phyloP scores from a whole-genome alignment of 768 basidiomycete genomes.

The Amanita fuliginea region DNA sequence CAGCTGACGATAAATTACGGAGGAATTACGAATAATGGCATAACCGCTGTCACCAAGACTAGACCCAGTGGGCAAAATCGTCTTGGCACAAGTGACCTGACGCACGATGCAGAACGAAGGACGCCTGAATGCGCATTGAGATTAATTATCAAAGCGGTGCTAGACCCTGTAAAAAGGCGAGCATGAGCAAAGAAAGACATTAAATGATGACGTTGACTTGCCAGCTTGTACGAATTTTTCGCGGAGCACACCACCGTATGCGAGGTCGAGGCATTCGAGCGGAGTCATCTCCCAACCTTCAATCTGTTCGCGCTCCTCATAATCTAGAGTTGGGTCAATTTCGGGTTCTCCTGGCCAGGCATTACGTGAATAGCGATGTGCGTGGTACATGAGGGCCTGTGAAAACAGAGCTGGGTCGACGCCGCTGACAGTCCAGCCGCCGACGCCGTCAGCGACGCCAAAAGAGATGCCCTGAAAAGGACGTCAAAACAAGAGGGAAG shows the following conservation, averaged over 20 bases:
- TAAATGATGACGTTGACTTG: slow-evolving; percentile 22
- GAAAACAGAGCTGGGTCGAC: slow-evolving; percentile 86
- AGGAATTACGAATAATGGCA: slow-evolving; percentile 56
- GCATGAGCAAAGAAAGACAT: background rate
- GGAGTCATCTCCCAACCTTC: slow-evolving; percentile 76
- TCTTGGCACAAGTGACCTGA: slow-evolving; percentile 8
- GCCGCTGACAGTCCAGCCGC: slow-evolving; percentile 79
- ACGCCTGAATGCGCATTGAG: slow-evolving; percentile 67
- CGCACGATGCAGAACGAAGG: slow-evolving; percentile 70
- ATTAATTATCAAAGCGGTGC: slow-evolving; percentile 70
- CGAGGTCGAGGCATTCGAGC: slow-evolving; percentile 58
- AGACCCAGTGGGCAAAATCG: slow-evolving; percentile 6
- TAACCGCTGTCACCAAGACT: slow-evolving; percentile 79
- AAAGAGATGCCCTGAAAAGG: slow-evolving; percentile 56
- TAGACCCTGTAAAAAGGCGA: slow-evolving; percentile 47
- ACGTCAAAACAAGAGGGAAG: slow-evolving; percentile 16
- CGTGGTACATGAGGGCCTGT: slow-evolving; percentile 85
- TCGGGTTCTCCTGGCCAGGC: slow-evolving; percentile 83
- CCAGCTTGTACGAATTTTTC: slow-evolving; percentile 61
- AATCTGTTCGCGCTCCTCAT: slow-evolving; percentile 50
- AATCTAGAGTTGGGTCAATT: slow-evolving; percentile 66
- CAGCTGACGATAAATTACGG: slow-evolving; percentile 43
- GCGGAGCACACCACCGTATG: slow-evolving; percentile 59
- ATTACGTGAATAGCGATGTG: slow-evolving; percentile 56
- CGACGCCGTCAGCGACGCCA: slow-evolving; percentile 88